These are phyloP conservation scores for Multifurca ochricompacta DNA, from an alignment of 768 basidiomycete genomes.

Conservation along the genomic window DNA sequence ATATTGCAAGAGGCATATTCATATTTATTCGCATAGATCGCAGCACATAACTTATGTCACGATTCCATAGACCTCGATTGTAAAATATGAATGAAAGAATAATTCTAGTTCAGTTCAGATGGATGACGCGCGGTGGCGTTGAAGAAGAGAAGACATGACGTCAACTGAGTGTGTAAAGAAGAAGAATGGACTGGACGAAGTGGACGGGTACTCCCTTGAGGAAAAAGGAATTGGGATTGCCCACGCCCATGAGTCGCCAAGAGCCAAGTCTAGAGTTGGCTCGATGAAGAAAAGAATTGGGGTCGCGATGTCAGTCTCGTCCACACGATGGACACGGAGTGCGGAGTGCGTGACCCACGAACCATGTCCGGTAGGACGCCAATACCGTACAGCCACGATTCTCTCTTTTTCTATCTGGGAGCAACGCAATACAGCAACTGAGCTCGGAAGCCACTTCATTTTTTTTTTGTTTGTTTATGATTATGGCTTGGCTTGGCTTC, in stretches of 20 bases:
- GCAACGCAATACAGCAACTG: constrained; percentile 2
- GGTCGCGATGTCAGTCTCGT: constrained; percentile 1
- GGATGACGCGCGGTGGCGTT: constrained; percentile 8
- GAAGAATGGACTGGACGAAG: neutral
- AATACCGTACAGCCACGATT: constrained; percentile 7
- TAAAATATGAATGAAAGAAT: constrained; percentile 1
- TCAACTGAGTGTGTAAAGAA: constrained; percentile 1
- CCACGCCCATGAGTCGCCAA: constrained; percentile 2
- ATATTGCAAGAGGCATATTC: too few species aligned
- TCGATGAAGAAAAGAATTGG: constrained; percentile 6
- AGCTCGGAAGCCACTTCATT: constrained; percentile 7
- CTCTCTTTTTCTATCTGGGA: neutral
- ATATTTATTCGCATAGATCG: constrained; percentile 7
- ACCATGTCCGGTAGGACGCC: neutral
- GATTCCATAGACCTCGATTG: neutral
- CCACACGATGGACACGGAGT: neutral
- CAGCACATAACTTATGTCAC: constrained; percentile 12
- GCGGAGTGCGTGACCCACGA: neutral
- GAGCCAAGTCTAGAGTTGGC: constrained; percentile 7
- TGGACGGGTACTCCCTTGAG: neutral
- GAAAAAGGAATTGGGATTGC: neutral
- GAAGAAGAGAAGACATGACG: constrained; percentile 13
- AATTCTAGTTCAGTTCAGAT: constrained; percentile 7
- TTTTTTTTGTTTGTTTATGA: neutral
- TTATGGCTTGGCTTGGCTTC: too few species aligned